Conservation (phyloP, 2,329 filamentous ascomycete species). For the Claviceps sp. region DNA sequence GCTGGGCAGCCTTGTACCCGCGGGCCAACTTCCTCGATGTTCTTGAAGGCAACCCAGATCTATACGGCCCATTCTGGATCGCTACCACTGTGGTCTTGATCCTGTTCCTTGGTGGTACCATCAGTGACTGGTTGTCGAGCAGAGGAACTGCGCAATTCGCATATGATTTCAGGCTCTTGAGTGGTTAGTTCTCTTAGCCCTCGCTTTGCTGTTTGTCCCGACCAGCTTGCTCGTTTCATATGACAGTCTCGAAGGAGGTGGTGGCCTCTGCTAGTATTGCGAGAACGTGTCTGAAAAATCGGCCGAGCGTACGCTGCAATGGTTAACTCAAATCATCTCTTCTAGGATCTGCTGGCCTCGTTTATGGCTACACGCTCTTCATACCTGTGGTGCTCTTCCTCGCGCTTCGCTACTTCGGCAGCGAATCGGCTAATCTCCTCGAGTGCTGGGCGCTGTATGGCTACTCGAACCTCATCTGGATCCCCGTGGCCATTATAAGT, state of each 20-base stretch:
- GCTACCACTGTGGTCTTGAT: constrained; percentile 95
- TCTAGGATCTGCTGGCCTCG: constrained; percentile 68
- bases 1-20: constrained; percentile 79
- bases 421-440: constrained; percentile 80
- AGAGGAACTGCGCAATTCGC: constrained; percentile 60
- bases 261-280: too few species aligned
- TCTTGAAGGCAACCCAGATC: constrained; percentile 87
- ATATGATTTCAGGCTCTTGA: constrained; percentile 84
- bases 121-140: constrained; percentile 73
- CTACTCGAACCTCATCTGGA: constrained; percentile 95
- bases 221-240: too few species aligned
- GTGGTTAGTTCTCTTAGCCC: constrained; percentile 40
- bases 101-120: constrained; percentile 86
- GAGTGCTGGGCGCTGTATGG: constrained; percentile 95
- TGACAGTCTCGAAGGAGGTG: too few species aligned
- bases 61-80: constrained; percentile 98
- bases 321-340: not conserved
- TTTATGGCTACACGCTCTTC: constrained; percentile 89
- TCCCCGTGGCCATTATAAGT: constrained; percentile 80
- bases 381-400: constrained; percentile 79
- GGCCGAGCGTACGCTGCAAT: not conserved
- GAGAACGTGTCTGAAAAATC: too few species aligned
- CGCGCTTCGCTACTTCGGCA: constrained; percentile 87
- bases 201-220: not conserved
- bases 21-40: constrained; percentile 93